Percentiles rank a stretch among this genome's conserved stretches.
phyloP scores from a whole-genome alignment of 2,329 filamentous ascomycete genomes.

The Myriosclerotinia duriaeana region DNA sequence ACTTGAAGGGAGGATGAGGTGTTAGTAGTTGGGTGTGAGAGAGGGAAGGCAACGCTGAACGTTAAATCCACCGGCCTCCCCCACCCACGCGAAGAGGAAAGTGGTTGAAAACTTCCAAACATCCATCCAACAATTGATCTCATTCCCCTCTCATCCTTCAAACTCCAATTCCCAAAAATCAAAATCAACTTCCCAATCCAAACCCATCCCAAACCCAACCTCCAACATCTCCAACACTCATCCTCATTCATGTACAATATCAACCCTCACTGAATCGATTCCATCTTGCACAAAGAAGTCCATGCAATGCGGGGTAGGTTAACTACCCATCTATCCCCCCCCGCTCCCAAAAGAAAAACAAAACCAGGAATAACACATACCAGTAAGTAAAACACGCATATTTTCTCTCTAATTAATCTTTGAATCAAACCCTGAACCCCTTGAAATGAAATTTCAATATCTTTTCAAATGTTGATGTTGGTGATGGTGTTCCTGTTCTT shows the following conservation, averaged over 20 bases:
- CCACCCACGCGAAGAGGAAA: too few relatives aligned
- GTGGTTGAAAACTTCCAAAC: too few relatives aligned
- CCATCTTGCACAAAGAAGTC: too few relatives aligned
- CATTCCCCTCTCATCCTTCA: too few relatives aligned
- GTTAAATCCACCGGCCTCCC: too few relatives aligned
- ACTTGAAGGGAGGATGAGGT: too few relatives aligned
- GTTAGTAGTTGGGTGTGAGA: too few relatives aligned
- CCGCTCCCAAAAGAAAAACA: not conserved
- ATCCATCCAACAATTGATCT: too few relatives aligned
- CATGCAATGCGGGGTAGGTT: not conserved
- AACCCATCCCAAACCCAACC: not conserved
- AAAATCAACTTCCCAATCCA: not conserved
- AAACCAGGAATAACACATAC: not conserved
- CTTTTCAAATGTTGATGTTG: not conserved
- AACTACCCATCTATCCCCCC: not conserved
- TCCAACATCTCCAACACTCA: not conserved
- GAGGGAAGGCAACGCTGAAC: too few relatives aligned
- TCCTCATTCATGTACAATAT: not conserved
- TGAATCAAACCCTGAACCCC: too few relatives aligned
- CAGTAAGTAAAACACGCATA: slow-evolving; percentile 20
- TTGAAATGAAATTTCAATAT: not conserved
- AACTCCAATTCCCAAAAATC: too few relatives aligned
- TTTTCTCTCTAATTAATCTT: not conserved
- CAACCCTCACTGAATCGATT: not conserved
- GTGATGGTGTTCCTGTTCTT: not conserved